These are phyloP conservation scores for Glarea lozoyensis DNA, from an alignment of 495 filamentous ascomycete species.

Conservation along the genomic window DNA sequence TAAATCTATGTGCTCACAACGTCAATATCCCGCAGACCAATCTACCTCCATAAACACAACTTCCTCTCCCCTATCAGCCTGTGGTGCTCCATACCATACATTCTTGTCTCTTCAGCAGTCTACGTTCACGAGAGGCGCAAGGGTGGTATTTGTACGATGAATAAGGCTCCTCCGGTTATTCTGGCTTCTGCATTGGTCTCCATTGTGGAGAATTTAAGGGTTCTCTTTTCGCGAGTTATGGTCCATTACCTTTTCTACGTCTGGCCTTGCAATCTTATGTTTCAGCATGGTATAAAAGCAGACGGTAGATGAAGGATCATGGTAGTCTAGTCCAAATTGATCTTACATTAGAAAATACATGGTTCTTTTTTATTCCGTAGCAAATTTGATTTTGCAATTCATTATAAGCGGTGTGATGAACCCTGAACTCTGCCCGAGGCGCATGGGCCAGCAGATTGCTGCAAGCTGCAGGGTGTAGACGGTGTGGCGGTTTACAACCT, in stretches of 20 bases:
- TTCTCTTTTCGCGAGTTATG: conserved; percentile 17
- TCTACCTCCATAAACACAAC: conserved; percentile 19
- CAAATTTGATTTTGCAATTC: neutral
- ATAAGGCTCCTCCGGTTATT: conserved; percentile 15
- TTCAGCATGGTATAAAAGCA: conserved; percentile 27
- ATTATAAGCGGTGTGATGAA: neutral
- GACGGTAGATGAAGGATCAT: conserved; percentile 24
- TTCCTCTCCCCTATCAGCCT: conserved; percentile 18
- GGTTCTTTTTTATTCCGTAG: neutral
- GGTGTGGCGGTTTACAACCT: too few relatives aligned
- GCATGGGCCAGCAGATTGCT: too few relatives aligned
- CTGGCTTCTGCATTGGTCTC: conserved; percentile 15
- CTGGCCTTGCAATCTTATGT: conserved; percentile 22
- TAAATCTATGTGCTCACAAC: conserved; percentile 34
- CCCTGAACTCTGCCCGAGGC: too few relatives aligned
- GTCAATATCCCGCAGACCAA: conserved; percentile 15
- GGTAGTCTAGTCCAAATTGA: conserved; percentile 24
- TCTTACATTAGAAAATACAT: conserved; percentile 21
- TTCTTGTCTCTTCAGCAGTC: conserved; percentile 21
- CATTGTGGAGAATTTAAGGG: conserved; percentile 1
- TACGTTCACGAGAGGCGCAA: conserved; percentile 24
- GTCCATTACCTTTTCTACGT: conserved; percentile 11
- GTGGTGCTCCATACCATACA: conserved; percentile 21
- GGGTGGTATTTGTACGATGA: conserved; percentile 25
- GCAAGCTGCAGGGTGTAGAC: too few relatives aligned